Evolutionary conservation across 2,329 filamentous ascomycete species (phyloP).

Genomic region (Ceratocystis colombiana): DNA sequence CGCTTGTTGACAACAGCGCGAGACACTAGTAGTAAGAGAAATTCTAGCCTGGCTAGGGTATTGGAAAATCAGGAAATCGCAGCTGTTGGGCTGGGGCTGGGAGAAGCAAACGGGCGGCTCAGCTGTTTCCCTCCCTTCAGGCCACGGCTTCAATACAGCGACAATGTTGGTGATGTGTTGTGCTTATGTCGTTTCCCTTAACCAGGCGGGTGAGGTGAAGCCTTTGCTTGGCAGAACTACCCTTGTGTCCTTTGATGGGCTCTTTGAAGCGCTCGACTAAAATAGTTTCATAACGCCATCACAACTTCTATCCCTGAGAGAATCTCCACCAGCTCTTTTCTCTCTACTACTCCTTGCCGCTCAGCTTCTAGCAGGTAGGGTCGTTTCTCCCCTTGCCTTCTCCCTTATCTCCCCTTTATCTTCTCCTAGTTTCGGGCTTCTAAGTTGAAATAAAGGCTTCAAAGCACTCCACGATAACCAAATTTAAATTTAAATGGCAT

Average conservation of each 20-base stretch:
- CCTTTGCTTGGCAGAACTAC: not conserved
- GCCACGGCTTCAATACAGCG: not conserved
- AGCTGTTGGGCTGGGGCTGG: not conserved
- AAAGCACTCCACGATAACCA: not conserved
- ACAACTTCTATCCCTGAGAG: not conserved
- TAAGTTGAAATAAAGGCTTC: not conserved
- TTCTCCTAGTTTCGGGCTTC: not conserved
- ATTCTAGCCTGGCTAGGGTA: not conserved
- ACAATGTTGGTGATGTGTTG: not conserved
- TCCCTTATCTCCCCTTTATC: not conserved
- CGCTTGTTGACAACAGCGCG: not conserved
- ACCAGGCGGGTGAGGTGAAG: not conserved
- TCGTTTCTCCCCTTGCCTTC: not conserved
- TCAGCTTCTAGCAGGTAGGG: not conserved
- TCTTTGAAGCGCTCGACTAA: not conserved
- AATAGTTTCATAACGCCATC: not conserved
- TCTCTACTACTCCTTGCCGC: not conserved
- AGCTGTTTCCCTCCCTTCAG: not conserved
- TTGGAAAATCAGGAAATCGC: not conserved
- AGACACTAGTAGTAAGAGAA: not conserved
- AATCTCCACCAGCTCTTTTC: not conserved
- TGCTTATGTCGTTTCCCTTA: not conserved
- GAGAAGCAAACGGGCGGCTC: not conserved
- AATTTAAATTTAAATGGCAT: not conserved
- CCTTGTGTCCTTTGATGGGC: not conserved